phyloP scores from a whole-genome alignment of 768 basidiomycete genomes.

The Termitomyces sp. region DNA sequence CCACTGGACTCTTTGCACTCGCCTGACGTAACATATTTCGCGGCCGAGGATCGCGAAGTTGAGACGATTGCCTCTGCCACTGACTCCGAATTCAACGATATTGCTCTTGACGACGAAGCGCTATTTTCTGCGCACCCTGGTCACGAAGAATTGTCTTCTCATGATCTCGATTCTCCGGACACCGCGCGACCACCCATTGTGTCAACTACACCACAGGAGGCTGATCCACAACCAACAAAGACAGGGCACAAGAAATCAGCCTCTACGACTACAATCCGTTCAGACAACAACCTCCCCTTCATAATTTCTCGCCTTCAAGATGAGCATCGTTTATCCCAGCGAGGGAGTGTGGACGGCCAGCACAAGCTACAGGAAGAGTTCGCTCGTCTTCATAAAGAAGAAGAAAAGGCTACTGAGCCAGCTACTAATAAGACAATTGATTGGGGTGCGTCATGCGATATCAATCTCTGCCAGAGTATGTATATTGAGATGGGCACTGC shows the following conservation, averaged over 20 bases:
- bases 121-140: slow-evolving; percentile 31
- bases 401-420: slow-evolving; percentile 34
- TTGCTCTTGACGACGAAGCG: slow-evolving; percentile 49
- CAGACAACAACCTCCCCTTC: slow-evolving; percentile 49
- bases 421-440: slow-evolving; percentile 54
- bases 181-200: slow-evolving; percentile 8
- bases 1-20: slow-evolving; percentile 50
- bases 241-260: slow-evolving; percentile 58
- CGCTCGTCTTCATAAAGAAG: slow-evolving; percentile 58
- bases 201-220: slow-evolving; percentile 3
- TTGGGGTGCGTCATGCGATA: slow-evolving; percentile 57
- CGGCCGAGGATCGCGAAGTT: slow-evolving; percentile 34
- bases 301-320: slow-evolving; percentile 52
- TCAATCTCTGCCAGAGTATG: not conserved
- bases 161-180: slow-evolving; percentile 17
- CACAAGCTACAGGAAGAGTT: slow-evolving; percentile 78
- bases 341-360: slow-evolving; percentile 60
- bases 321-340: slow-evolving; percentile 34
- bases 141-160: not conserved
- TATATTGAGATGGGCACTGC: not conserved
- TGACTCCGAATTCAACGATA: slow-evolving; percentile 64
- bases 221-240: slow-evolving; percentile 18
- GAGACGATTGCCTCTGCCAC: slow-evolving; percentile 26
- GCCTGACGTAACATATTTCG: slow-evolving; percentile 34
- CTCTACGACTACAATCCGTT: slow-evolving; percentile 57